Base-by-base conservation (phyloP, 225 moss, liverwort and hornwort species). In the Antitrichia curtipendula region DNA sequence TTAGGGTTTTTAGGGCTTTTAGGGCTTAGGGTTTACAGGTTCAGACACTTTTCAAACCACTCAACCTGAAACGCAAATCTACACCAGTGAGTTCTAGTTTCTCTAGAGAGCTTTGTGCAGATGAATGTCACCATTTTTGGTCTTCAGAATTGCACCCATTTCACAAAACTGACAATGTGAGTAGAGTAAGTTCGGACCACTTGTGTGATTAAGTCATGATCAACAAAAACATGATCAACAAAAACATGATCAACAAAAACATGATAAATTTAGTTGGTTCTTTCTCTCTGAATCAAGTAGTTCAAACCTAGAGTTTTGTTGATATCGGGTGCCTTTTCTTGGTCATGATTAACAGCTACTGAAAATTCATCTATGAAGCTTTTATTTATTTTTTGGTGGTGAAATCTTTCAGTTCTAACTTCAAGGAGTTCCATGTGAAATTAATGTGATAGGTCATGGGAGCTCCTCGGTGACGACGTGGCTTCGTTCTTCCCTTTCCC, bases 401-500 rank as follows among this genome's bases (percentile, higher is more conserved):
- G 50, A 28, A 47, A 61, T 19, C 9, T 25, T 64, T 10, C 60
- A 54, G 50, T 87, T 84, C 49, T 56, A 27, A 66, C 15, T 31
- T 66, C n/a, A n/a, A n/a, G 10, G 16, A 36, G 12, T 53, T 81
- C 4, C 23, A 11, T 73, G 21, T 47, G 83, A 50, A 25, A 32
- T 14, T 34, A 50, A 50, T 50, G 50, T 89, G 86, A 45, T 6
- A 91, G 93, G 89, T 93, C 93, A 19, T 94, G 94, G 94, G 92
- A 92, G 91, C 61, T 86, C 10, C 21, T 91, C 4, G 94, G 90
- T 13, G 78, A 92, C 8, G 94, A 94, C 81, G 90, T 94, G 50
- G 87, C 79, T 49, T 90, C 90, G 16, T 90, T 84, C 88, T 94
- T 91, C 84, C 94, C 94, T 25, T 94, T 94, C 50, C 94, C 94